A percentile compares a stretch with the other conserved stretches of the same genome.
Conservation (phyloP, 2,329 filamentous ascomycete genomes). For the Lecanicillium sp. region DNA sequence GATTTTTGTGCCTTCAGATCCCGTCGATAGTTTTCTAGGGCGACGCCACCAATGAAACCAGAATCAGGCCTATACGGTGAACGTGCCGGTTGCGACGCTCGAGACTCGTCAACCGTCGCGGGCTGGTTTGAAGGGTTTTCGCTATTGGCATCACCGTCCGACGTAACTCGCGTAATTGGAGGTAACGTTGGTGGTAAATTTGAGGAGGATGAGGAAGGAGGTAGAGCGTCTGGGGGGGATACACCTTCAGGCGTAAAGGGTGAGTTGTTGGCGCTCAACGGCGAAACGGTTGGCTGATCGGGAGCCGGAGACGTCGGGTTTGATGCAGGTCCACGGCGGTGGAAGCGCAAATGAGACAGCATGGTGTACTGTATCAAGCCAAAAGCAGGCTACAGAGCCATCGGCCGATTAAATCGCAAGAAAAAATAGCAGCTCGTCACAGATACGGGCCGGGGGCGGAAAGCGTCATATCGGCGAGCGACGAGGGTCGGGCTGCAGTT, state of each 20-base stretch:
- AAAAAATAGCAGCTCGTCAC: no score
- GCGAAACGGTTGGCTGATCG: constrained; percentile 36
- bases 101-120: constrained; percentile 13
- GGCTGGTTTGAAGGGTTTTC: constrained; percentile 11
- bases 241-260: constrained; percentile 31
- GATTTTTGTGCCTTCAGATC: constrained; percentile 20
- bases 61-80: constrained; percentile 28
- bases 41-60: constrained; percentile 47
- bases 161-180: constrained; percentile 40
- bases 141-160: constrained; percentile 24
- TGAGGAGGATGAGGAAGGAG: constrained; percentile 26
- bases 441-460: no score
- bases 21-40: constrained; percentile 41
- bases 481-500: no score
- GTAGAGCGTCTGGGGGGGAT: constrained; percentile 25
- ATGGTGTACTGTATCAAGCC: constrained; percentile 24
- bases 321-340: constrained; percentile 43
- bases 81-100: constrained; percentile 20
- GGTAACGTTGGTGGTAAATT: constrained; percentile 39
- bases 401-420: no score
- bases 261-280: constrained; percentile 28
- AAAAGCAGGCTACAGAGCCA: no score
- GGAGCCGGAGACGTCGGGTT: constrained; percentile 45
- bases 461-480: no score
- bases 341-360: constrained; percentile 49